phyloP scores from a whole-genome alignment of 1,284 basidiomycete genomes.

The Ustilago bromivora region DNA sequence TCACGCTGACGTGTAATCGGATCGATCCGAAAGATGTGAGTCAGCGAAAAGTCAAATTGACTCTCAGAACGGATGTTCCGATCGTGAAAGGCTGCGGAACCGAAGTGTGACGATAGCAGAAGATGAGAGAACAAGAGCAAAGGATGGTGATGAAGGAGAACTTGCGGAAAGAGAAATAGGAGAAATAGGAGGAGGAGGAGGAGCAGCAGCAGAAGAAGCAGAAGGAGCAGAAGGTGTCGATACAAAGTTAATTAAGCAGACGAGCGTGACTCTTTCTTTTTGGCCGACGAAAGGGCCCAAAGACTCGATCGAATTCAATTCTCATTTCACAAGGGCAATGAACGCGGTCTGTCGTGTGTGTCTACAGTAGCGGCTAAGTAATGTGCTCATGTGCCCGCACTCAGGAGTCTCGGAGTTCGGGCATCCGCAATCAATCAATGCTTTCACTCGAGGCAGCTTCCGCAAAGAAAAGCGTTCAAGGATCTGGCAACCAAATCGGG shows the following conservation, averaged over 20 bases:
- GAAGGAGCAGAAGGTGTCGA: not conserved
- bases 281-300: constrained; percentile 7
- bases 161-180: not conserved
- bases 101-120: not conserved
- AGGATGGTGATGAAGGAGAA: constrained; percentile 4
- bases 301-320: constrained; percentile 7
- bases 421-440: not conserved
- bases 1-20: not conserved
- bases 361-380: not conserved
- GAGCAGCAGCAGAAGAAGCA: too few relatives aligned
- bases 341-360: constrained; percentile 18
- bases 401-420: not conserved
- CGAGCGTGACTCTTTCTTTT: constrained; percentile 4
- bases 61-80: not conserved
- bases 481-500: not conserved
- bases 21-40: not conserved
- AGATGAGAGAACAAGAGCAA: not conserved
- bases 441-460: not conserved
- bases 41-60: not conserved
- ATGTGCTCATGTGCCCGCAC: not conserved
- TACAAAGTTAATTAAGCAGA: not conserved
- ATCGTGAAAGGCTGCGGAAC: not conserved
- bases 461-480: not conserved
- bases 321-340: not conserved
- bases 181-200: not conserved